phyloP scores from a whole-genome alignment of 306 rosid genomes.

The Malus domestica region DNA sequence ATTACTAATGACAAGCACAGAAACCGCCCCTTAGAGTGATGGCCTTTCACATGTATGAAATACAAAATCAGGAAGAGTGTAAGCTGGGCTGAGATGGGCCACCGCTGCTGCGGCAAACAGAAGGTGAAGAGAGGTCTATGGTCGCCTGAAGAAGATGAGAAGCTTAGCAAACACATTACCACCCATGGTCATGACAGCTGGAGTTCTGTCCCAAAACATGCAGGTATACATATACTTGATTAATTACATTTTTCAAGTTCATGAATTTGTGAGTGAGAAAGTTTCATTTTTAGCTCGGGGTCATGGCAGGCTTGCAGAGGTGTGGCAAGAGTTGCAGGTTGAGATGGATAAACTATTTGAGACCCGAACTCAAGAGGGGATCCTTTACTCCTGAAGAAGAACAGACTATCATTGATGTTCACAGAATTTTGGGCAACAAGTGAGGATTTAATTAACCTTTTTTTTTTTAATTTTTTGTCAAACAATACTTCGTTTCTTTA shows the following conservation, averaged over 20 bases:
- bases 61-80: not conserved
- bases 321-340: slow-evolving; percentile 56
- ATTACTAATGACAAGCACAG: slow-evolving; percentile 2
- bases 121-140: slow-evolving; percentile 51
- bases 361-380: slow-evolving; percentile 50
- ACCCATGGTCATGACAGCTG: slow-evolving; percentile 45
- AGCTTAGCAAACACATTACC: slow-evolving; percentile 37
- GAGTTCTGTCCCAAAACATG: slow-evolving; percentile 54
- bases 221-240: slow-evolving; percentile 7
- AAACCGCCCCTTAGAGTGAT: slow-evolving; percentile 5
- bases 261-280: not conserved
- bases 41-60: not conserved
- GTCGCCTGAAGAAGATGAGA: slow-evolving; percentile 62
- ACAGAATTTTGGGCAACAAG: slow-evolving; percentile 50
- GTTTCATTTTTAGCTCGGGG: not conserved
- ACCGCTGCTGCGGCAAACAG: slow-evolving; percentile 45
- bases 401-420: slow-evolving; percentile 44
- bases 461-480: not conserved
- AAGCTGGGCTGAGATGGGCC: slow-evolving; percentile 16
- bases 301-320: slow-evolving; percentile 35
- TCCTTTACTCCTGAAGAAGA: slow-evolving; percentile 45
- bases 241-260: not conserved
- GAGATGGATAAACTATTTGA: slow-evolving; percentile 50
- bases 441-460: not conserved
- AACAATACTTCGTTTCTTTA: not conserved